Conservation (phyloP, 495 filamentous ascomycete genomes). For the Neurospora sp. region DNA sequence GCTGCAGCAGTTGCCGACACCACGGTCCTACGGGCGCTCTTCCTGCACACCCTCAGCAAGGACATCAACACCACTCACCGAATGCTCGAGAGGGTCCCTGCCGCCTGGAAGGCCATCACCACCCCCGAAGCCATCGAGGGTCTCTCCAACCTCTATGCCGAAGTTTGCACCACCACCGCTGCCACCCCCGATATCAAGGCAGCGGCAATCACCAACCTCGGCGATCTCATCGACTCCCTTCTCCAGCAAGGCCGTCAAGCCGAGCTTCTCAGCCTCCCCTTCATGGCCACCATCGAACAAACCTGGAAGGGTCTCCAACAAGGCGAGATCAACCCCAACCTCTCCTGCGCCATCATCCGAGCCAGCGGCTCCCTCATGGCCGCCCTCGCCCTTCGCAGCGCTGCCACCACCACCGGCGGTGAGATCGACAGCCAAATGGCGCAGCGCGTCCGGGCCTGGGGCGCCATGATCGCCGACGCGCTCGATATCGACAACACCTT, state of each 20-base stretch:
- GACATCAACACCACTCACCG: conserved; percentile 22
- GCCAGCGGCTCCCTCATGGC: conserved; percentile 36
- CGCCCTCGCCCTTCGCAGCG: conserved; percentile 5
- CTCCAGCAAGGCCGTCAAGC: conserved; percentile 4
- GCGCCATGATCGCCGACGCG: conserved; percentile 31
- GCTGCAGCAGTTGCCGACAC: conserved; percentile 7
- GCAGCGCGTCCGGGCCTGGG: conserved; percentile 28
- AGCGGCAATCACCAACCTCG: conserved; percentile 27
- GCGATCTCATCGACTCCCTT: conserved; percentile 19
- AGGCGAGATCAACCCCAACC: conserved; percentile 30
- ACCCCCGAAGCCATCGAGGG: not conserved
- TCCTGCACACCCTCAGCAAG: conserved; percentile 5
- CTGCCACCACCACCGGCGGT: not conserved
- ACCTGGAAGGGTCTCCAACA: conserved; percentile 24
- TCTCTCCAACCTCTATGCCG: conserved; percentile 18
- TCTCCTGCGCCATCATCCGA: conserved; percentile 35
- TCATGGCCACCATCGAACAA: conserved; percentile 13
- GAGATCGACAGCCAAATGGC: conserved; percentile 8
- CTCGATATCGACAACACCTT: conserved; percentile 44
- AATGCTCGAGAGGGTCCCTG: conserved; percentile 21
- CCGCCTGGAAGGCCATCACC: conserved; percentile 12
- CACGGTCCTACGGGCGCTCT: conserved; percentile 3
- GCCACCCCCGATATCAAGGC: conserved; percentile 26
- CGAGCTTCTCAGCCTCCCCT: not conserved
- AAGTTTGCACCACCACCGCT: conserved; percentile 10